Conservation (phyloP, 2,329 filamentous ascomycete species). For the Xylariaceae sp. region DNA sequence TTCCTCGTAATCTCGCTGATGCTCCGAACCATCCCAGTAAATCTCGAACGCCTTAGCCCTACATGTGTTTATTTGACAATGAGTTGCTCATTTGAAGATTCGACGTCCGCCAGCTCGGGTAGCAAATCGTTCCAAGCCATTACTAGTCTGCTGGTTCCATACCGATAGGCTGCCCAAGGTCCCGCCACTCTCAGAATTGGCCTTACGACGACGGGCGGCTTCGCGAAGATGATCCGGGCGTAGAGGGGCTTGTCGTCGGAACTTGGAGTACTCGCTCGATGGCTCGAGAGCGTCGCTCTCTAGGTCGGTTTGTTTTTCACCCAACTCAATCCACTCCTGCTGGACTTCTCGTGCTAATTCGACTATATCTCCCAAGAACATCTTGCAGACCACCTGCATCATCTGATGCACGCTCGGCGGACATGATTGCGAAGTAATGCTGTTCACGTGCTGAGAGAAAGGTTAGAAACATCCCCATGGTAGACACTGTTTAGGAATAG, state of each 20-base stretch:
- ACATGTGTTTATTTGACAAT: neutral
- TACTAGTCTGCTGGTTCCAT: constrained; percentile 57
- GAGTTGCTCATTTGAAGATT: constrained; percentile 44
- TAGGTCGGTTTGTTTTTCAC: constrained; percentile 53
- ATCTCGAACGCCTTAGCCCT: constrained; percentile 11
- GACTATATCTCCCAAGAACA: constrained; percentile 71
- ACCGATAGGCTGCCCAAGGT: constrained; percentile 52
- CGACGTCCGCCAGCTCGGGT: constrained; percentile 46
- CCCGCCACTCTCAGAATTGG: constrained; percentile 57
- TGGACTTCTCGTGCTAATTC: constrained; percentile 67
- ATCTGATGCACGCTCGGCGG: constrained; percentile 67
- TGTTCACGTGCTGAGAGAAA: constrained; percentile 60
- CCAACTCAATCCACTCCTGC: constrained; percentile 60
- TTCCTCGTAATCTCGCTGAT: neutral
- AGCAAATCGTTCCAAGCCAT: constrained; percentile 56
- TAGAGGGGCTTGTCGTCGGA: constrained; percentile 51
- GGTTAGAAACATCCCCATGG: neutral
- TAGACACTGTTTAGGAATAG: neutral
- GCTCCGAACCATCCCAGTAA: neutral
- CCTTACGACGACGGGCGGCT: constrained; percentile 63
- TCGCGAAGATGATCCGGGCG: constrained; percentile 71
- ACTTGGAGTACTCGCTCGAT: constrained; percentile 33
- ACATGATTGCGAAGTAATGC: constrained; percentile 74
- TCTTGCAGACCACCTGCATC: constrained; percentile 70
- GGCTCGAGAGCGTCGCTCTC: constrained; percentile 36